A percentile compares a stretch with the other conserved stretches of the same genome.
These are phyloP conservation scores for Xylaria sp. DNA, from an alignment of 2,329 filamentous ascomycete species.

Conservation along the genomic window DNA sequence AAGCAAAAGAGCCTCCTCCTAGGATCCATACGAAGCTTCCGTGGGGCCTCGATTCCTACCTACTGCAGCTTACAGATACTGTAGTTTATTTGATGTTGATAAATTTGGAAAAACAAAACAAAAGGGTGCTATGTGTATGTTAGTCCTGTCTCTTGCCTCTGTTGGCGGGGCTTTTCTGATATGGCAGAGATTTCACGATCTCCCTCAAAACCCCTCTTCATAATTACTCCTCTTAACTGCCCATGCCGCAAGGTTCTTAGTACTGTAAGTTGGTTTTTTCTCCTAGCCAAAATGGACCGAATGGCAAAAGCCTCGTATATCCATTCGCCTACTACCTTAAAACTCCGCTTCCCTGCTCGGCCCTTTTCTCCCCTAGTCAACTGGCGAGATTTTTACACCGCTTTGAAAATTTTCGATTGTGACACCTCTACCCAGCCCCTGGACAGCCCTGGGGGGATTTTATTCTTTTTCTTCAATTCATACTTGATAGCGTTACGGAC, in stretches of 20 bases:
- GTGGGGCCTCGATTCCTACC: background rate
- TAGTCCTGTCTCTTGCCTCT: too few species aligned
- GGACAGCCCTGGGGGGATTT: background rate
- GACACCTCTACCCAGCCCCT: constrained; percentile 2
- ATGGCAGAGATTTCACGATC: too few species aligned
- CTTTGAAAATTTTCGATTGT: constrained; percentile 17
- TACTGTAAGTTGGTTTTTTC: too few species aligned
- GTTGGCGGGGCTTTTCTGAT: too few species aligned
- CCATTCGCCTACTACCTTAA: background rate
- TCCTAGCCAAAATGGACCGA: too few species aligned
- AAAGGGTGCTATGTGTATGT: background rate
- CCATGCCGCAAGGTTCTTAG: too few species aligned
- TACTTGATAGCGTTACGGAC: too few species aligned
- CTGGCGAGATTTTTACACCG: constrained; percentile 1
- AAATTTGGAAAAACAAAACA: background rate
- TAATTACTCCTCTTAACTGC: too few species aligned
- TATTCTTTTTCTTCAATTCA: background rate
- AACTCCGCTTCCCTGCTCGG: constrained; percentile 1
- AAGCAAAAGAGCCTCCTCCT: background rate
- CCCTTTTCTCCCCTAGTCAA: constrained; percentile 1
- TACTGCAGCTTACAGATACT: background rate
- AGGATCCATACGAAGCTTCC: background rate
- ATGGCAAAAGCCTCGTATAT: background rate
- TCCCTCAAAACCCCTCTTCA: too few species aligned
- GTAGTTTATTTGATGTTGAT: too few species aligned